These are phyloP conservation scores for rapeseed (Brassica napus) DNA, from an alignment of 345 rosid genomes.

Conservation along the genomic window DNA sequence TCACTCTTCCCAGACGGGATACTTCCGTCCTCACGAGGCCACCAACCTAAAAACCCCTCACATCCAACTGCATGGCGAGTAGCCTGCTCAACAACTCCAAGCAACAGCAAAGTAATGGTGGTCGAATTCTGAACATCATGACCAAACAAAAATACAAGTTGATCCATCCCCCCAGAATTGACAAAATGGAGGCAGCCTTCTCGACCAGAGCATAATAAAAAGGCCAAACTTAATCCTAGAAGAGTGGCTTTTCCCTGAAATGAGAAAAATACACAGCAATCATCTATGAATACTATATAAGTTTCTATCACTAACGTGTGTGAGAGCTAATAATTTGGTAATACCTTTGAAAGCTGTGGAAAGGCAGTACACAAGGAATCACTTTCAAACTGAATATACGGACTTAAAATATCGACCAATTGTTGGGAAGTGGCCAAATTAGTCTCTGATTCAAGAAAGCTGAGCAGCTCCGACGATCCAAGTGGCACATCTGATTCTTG, in stretches of 20 bases:
- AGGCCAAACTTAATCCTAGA: slow-evolving; percentile 68
- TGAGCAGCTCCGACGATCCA: slow-evolving; percentile 37
- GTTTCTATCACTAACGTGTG: slow-evolving; percentile 9
- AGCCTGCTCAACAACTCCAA: slow-evolving; percentile 91
- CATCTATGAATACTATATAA: slow-evolving; percentile 17
- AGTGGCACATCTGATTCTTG: slow-evolving; percentile 47
- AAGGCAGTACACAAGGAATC: slow-evolving; percentile 45
- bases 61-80: slow-evolving; percentile 89
- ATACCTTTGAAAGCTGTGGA: slow-evolving; percentile 66
- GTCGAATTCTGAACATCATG: slow-evolving; percentile 55
- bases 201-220: slow-evolving; percentile 78
- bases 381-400: slow-evolving; percentile 48
- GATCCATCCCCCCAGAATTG: slow-evolving; percentile 76
- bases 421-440: slow-evolving; percentile 60
- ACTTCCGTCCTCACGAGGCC: slow-evolving; percentile 87
- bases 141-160: slow-evolving; percentile 57
- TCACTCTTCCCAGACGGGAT: slow-evolving; percentile 75
- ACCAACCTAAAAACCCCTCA: slow-evolving; percentile 94
- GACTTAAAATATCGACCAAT: slow-evolving; percentile 62
- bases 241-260: slow-evolving; percentile 69
- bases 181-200: slow-evolving; percentile 97
- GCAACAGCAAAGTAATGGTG: slow-evolving; percentile 54
- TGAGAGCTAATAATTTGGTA: slow-evolving; percentile 16
- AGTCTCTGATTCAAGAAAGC: slow-evolving; percentile 58
- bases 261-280: slow-evolving; percentile 39